These are phyloP conservation scores for Leishmania turanica DNA, from an alignment of 208 protist species.

Conservation along the genomic window DNA sequence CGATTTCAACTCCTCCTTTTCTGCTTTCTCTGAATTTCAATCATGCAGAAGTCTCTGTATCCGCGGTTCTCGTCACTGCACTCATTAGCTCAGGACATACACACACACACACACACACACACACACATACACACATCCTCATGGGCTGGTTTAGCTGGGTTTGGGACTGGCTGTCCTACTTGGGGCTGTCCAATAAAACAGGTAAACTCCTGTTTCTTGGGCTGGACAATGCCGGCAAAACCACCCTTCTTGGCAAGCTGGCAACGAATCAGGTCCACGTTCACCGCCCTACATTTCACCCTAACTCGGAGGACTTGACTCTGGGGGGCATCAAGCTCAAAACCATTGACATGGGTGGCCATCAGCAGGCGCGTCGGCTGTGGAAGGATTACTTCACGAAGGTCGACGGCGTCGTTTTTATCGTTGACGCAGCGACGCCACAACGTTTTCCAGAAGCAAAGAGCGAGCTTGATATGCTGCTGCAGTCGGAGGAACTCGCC, in stretches of 20 bases:
- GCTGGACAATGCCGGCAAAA: slow-evolving; percentile 99
- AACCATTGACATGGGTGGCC: slow-evolving; percentile 99
- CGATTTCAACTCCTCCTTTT: not conserved
- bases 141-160: slow-evolving; percentile 94
- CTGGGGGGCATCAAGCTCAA: slow-evolving; percentile 99
- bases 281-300: slow-evolving; percentile 91
- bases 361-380: slow-evolving; percentile 95
- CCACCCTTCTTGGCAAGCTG: slow-evolving; percentile 98
- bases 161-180: slow-evolving; percentile 91
- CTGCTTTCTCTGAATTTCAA: not conserved
- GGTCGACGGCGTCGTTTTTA: slow-evolving; percentile 99
- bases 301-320: slow-evolving; percentile 97
- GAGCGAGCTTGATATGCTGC: slow-evolving; percentile 97
- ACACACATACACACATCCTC: not conserved
- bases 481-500: slow-evolving; percentile 93
- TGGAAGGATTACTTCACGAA: slow-evolving; percentile 99
- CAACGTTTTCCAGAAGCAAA: slow-evolving; percentile 97
- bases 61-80: not conserved
- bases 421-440: slow-evolving; percentile 97
- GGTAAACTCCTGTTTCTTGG: slow-evolving; percentile 99
- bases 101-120: slow-evolving; percentile 1
- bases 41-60: no score
- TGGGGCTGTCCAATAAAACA: slow-evolving; percentile 90
- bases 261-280: slow-evolving; percentile 90
- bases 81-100: not conserved